Conservation (phyloP, 1,284 basidiomycete species). For the Cryptococcus sp. region DNA sequence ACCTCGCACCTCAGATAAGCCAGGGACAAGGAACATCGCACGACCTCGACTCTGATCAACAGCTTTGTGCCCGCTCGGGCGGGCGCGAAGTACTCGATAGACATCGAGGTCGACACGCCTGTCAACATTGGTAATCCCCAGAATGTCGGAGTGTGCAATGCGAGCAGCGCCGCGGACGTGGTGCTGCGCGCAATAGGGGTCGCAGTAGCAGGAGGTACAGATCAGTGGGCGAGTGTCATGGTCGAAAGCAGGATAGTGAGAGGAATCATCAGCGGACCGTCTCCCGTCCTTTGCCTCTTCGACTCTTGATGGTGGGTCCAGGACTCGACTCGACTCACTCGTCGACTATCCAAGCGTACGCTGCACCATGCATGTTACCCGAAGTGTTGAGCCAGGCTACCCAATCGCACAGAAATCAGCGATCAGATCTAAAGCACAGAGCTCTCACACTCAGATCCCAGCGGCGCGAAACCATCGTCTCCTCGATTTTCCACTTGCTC, state of each 20-base stretch:
- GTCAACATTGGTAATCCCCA: constrained; percentile 43
- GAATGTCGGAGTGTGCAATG: constrained; percentile 36
- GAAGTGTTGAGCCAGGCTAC: constrained; percentile 40
- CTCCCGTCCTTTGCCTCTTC: too few species aligned
- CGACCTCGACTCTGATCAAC: constrained; percentile 15
- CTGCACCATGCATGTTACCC: constrained; percentile 43
- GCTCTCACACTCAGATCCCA: background rate
- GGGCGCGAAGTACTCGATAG: constrained; percentile 39
- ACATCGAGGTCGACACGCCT: constrained; percentile 39
- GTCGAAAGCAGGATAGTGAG: background rate
- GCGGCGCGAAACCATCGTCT: background rate
- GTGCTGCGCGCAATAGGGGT: constrained; percentile 17
- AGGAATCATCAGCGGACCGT: too few species aligned
- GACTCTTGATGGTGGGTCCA: too few species aligned
- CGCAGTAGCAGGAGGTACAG: background rate
- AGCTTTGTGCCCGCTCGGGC: constrained; percentile 15
- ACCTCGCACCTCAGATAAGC: constrained; percentile 22
- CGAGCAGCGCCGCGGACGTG: constrained; percentile 29
- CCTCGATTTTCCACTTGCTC: background rate
- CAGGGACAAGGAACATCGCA: constrained; percentile 17
- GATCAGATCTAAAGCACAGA: background rate
- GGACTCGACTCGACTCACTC: too few species aligned
- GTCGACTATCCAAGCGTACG: constrained; percentile 43
- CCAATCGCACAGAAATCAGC: background rate
- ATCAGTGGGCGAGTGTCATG: background rate